Percentiles rank a stretch among this genome's conserved stretches.
Conservation (phyloP, 768 basidiomycete genomes). For the Heimioporus sp. region DNA sequence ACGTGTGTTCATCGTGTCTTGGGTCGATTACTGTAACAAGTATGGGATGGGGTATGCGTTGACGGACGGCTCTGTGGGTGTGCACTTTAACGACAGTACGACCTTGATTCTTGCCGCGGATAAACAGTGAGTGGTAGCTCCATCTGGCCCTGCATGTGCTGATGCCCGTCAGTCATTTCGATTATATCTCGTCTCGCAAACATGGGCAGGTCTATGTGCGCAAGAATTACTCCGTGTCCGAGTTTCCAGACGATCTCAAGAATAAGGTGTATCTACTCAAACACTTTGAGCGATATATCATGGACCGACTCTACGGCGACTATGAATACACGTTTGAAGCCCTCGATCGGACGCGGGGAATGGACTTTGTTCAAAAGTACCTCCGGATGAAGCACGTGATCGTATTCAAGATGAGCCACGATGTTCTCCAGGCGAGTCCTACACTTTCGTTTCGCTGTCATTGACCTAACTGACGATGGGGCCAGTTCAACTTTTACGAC, state of each 20-base stretch:
- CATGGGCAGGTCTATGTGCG: constrained; percentile 68
- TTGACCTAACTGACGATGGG: too few relatives aligned
- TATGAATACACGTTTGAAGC: constrained; percentile 83
- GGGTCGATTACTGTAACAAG: constrained; percentile 99
- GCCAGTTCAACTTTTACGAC: constrained; percentile 97
- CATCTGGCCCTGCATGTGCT: not conserved
- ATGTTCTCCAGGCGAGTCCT: constrained; percentile 84
- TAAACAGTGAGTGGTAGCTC: constrained; percentile 61
- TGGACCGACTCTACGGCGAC: constrained; percentile 83
- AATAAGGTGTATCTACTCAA: constrained; percentile 90
- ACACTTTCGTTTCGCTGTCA: too few relatives aligned
- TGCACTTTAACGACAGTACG: constrained; percentile 96
- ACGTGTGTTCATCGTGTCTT: constrained; percentile 91
- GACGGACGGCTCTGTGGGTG: constrained; percentile 92
- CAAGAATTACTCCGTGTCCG: constrained; percentile 65
- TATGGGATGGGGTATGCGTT: constrained; percentile 99
- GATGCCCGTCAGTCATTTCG: constrained; percentile 65
- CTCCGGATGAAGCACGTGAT: constrained; percentile 96
- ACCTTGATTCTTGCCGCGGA: constrained; percentile 81
- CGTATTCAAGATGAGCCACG: constrained; percentile 94
- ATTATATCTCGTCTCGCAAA: constrained; percentile 74
- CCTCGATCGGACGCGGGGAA: constrained; percentile 62
- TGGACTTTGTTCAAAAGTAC: constrained; percentile 96
- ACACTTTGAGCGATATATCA: constrained; percentile 94
- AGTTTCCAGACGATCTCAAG: constrained; percentile 80